Base-by-base conservation (phyloP, 805 yeast genomes). In the Sungouiella thailandica region DNA sequence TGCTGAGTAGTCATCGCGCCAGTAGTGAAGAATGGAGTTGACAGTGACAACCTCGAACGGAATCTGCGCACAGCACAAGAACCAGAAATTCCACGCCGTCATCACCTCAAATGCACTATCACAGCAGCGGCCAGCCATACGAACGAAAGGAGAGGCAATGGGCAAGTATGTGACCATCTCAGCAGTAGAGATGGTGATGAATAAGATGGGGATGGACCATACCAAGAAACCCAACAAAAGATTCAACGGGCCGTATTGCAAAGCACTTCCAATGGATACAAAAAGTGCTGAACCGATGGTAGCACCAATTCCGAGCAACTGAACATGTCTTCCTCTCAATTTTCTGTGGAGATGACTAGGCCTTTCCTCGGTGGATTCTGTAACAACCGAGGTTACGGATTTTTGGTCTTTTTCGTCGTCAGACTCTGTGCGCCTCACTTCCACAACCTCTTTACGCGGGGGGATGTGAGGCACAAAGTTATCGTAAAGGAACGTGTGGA, bases 21-120 rank as follows among this genome's bases (percentile, higher is more conserved):
- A 86, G 49, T 68, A 86, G 50, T 85, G 88, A 28, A 86, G 69
- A 48, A 86, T 78, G 10, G 86, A 72, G 45, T 84, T 83, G 6
- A 82, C 89, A 5, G 89, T 83, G 7, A 83, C 83, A 34, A 86
- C 79, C 58, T 87, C 95, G 49, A 80, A 83, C 2, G 95, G 95
- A 31, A 86, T 81, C 39, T 79, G 76, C 0, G 83, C 79, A 43
- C 88, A 80, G 52, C 83, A 81, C 47, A 83, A 62, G 42, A 83
- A 66, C 74, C 83, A 83, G 49, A 81, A 84, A 51, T 84, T 83
- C 81, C 86, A 84, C 18, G 90, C 88, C 2, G 82, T 76, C 68
- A 74, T 74, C 28, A 82, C 73, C 45, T 83, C 93, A 35, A 82
- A 60, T 0, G 94, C 83, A 28, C 77, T 78, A 52, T 84, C 93